Percentiles rank a stretch among this genome's conserved stretches.
Evolutionary conservation across 2,329 filamentous ascomycete genomes (phyloP).

Genomic region (Juglanconis oblonga): DNA sequence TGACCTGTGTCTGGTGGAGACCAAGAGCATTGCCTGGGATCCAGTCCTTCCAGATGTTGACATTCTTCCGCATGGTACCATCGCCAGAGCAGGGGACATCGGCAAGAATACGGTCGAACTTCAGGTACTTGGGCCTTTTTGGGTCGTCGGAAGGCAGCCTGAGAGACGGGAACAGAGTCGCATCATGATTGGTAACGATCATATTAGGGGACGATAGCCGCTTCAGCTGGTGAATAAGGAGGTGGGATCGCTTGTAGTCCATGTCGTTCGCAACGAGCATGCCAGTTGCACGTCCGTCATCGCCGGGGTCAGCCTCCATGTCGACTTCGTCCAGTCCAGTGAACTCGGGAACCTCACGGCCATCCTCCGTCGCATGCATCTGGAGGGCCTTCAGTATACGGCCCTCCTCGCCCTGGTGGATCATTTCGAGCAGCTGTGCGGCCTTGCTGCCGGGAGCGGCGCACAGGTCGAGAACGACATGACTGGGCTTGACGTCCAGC

Average conservation of each 20-base stretch:
- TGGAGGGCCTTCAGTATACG: constrained; percentile 71
- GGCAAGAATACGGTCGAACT: constrained; percentile 93
- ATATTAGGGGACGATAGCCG: constrained; percentile 93
- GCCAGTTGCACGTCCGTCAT: constrained; percentile 85
- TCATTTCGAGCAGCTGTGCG: constrained; percentile 89
- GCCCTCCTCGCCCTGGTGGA: constrained; percentile 89
- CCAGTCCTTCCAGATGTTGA: constrained; percentile 95
- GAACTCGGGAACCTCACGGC: constrained; percentile 48
- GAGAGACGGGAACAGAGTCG: constrained; percentile 90
- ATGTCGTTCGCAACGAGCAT: constrained; percentile 93
- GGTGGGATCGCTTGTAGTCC: constrained; percentile 94
- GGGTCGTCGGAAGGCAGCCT: constrained; percentile 63
- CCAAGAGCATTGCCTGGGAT: constrained; percentile 82
- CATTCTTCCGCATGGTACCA: constrained; percentile 90
- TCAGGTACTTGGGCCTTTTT: constrained; percentile 69
- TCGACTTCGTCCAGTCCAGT: constrained; percentile 47
- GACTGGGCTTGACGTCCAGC: constrained; percentile 85
- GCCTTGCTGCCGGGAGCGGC: constrained; percentile 97
- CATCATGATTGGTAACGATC: constrained; percentile 96
- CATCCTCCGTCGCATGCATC: constrained; percentile 59
- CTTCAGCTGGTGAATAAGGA: constrained; percentile 97
- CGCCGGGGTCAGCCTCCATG: constrained; percentile 58
- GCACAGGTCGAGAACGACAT: constrained; percentile 93
- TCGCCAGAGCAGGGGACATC: constrained; percentile 98
- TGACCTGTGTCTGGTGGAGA: constrained; percentile 79